Evolutionary conservation across 2,329 filamentous ascomycete genomes (phyloP).

Genomic region (Colletotrichum chrysophilum): DNA sequence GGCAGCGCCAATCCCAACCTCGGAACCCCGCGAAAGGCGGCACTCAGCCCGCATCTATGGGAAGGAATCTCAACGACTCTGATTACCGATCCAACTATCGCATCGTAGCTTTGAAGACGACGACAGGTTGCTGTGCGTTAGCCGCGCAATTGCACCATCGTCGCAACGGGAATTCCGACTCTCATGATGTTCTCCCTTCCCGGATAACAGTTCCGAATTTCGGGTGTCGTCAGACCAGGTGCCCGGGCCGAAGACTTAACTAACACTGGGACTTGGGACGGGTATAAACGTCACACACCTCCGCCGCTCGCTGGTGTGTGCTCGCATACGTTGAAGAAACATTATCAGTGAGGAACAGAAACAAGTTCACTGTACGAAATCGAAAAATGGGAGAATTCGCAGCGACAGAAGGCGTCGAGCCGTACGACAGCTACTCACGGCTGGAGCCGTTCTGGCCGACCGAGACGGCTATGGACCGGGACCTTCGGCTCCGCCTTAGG

Average conservation of each 20-base stretch:
- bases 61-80: background rate
- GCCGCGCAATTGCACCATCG: background rate
- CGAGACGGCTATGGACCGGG: slow-evolving; percentile 18
- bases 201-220: background rate
- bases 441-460: slow-evolving; percentile 13
- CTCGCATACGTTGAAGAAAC: background rate
- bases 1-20: background rate
- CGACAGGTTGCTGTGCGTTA: background rate
- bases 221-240: background rate
- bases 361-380: background rate
- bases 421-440: slow-evolving; percentile 17
- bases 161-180: background rate
- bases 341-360: background rate
- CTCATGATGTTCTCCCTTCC: background rate
- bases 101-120: background rate
- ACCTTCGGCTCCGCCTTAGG: slow-evolving; percentile 20
- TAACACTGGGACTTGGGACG: background rate
- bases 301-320: background rate
- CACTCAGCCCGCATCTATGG: background rate
- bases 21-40: background rate
- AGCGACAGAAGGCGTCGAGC: slow-evolving; percentile 12
- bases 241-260: slow-evolving; percentile 6
- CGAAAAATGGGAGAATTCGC: background rate
- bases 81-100: background rate
- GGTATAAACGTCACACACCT: slow-evolving; percentile 1